These are phyloP conservation scores for Colletotrichum sp. DNA, from an alignment of 2,329 filamentous ascomycete species.

Conservation along the genomic window DNA sequence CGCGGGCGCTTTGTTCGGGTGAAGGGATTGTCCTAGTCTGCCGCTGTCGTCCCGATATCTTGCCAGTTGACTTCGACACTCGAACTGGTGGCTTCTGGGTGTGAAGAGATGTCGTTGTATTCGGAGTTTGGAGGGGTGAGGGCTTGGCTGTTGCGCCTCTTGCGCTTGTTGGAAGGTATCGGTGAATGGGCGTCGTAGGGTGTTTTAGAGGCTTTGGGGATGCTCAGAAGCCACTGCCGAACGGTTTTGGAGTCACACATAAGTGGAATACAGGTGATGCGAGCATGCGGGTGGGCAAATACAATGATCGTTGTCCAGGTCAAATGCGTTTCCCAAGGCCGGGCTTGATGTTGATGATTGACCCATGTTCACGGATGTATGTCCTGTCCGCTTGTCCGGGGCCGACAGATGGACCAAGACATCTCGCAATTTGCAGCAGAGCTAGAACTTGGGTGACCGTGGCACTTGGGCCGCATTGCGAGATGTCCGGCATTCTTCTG, in stretches of 20 bases:
- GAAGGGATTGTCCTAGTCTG: neutral
- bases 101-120: neutral
- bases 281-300: neutral
- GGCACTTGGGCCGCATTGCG: neutral
- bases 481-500: neutral
- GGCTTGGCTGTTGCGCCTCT: neutral
- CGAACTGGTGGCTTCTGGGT: neutral
- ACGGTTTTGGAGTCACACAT: neutral
- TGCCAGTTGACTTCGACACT: neutral
- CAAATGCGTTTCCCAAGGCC: neutral
- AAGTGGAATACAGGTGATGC: neutral
- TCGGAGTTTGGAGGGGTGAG: neutral
- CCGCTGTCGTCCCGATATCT: neutral
- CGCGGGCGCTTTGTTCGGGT: neutral
- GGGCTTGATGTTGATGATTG: neutral
- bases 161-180: neutral
- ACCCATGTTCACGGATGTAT: neutral
- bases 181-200: neutral
- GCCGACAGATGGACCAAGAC: neutral
- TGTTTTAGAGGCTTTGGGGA: neutral
- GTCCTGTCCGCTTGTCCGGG: neutral
- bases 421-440: neutral
- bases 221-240: neutral
- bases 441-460: neutral
- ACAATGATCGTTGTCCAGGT: neutral